phyloP scores from a whole-genome alignment of 306 rosid genomes.

The Citrullus amarus region DNA sequence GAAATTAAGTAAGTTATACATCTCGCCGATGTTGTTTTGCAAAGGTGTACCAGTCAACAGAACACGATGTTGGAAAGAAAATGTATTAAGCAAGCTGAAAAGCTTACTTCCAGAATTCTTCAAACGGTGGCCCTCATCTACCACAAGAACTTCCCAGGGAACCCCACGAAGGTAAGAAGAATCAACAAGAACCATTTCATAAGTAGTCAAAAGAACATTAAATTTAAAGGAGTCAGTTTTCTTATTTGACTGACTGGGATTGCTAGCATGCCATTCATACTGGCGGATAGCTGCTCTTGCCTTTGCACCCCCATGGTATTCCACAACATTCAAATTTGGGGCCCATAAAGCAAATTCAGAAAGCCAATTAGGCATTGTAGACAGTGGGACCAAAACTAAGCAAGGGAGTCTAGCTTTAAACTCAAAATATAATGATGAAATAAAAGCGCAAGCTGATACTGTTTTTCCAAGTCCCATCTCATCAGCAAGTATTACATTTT shows the following conservation, averaged over 20 bases:
- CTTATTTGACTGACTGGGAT: slow-evolving; percentile 40
- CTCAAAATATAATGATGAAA: slow-evolving; percentile 74
- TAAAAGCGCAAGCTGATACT: slow-evolving; percentile 85
- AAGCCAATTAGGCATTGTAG: slow-evolving; percentile 99
- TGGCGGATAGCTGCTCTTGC: slow-evolving; percentile 90
- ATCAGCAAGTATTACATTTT: slow-evolving; percentile 97
- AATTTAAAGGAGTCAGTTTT: slow-evolving; percentile 75
- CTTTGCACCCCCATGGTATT: slow-evolving; percentile 97
- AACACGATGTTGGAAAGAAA: slow-evolving; percentile 93
- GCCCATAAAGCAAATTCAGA: slow-evolving; percentile 92
- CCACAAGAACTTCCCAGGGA: slow-evolving; percentile 99
- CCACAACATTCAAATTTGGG: slow-evolving; percentile 90
- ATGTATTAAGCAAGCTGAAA: slow-evolving; percentile 87
- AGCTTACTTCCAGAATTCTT: slow-evolving; percentile 97
- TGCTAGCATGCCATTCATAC: slow-evolving; percentile 92
- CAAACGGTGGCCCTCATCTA: slow-evolving; percentile 95
- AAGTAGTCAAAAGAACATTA: slow-evolving; percentile 88
- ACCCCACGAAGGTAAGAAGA: slow-evolving; percentile 88
- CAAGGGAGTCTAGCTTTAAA: slow-evolving; percentile 90
- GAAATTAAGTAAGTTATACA: slow-evolving; percentile 97
- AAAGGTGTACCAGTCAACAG: slow-evolving; percentile 98
- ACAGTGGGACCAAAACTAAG: slow-evolving; percentile 93
- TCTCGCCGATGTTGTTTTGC: slow-evolving; percentile 97
- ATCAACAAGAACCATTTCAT: slow-evolving; percentile 98
- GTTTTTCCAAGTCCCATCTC: slow-evolving; percentile 99